Percentiles rank a stretch among this genome's conserved stretches.
Evolutionary conservation across 345 rosid genomes (phyloP).

Genomic region (Acer campestre): DNA sequence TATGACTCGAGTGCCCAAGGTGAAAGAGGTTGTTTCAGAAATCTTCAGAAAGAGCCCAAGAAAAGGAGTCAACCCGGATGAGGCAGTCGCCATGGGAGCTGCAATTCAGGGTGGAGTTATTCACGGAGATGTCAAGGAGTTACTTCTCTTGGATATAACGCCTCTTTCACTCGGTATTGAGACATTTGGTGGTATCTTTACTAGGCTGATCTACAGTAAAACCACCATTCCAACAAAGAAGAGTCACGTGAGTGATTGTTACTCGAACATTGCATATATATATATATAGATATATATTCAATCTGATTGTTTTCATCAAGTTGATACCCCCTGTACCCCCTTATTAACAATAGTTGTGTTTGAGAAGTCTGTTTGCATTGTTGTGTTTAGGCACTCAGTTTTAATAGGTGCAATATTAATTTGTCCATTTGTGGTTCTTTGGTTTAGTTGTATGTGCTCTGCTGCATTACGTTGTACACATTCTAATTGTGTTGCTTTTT

Average conservation of each 20-base stretch:
- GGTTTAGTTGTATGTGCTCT: too few relatives aligned
- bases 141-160: slow-evolving; percentile 69
- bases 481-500: neutral
- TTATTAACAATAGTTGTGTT: too few relatives aligned
- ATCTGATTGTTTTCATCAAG: neutral
- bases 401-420: too few relatives aligned
- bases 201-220: neutral
- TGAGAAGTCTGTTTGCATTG: too few relatives aligned
- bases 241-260: neutral
- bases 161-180: neutral
- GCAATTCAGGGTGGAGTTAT: slow-evolving; percentile 91
- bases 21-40: slow-evolving; percentile 70
- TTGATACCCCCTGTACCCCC: neutral
- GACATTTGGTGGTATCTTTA: neutral
- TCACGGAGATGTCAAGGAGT: slow-evolving; percentile 88
- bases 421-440: too few relatives aligned
- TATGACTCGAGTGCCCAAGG: slow-evolving; percentile 95
- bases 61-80: slow-evolving; percentile 90
- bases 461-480: too few relatives aligned
- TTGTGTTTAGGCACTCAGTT: too few relatives aligned
- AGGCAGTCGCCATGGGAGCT: slow-evolving; percentile 92
- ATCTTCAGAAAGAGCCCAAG: slow-evolving; percentile 86
- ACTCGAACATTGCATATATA: too few relatives aligned
- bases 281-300: too few relatives aligned
- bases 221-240: slow-evolving; percentile 12